These are phyloP conservation scores for Aspergillus sp. DNA, from an alignment of 2,329 filamentous ascomycete genomes.

Conservation along the genomic window DNA sequence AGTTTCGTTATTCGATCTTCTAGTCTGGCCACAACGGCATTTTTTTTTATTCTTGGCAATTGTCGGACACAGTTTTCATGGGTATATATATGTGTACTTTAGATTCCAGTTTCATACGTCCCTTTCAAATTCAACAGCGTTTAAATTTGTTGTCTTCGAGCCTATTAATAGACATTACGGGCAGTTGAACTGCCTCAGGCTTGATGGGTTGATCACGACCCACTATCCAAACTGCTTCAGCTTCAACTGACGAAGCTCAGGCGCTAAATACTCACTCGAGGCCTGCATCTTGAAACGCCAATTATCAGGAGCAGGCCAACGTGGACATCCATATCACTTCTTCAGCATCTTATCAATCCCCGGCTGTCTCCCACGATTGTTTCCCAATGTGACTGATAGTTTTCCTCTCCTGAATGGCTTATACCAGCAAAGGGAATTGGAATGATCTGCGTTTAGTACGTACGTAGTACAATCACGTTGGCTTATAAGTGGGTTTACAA, in stretches of 20 bases:
- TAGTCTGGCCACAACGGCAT: background rate
- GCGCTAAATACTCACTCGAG: background rate
- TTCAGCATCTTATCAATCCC: no score
- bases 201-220: constrained; percentile 4
- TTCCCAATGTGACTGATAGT: no score
- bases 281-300: background rate
- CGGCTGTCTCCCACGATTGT: no score
- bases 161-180: no score
- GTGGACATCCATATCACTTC: no score
- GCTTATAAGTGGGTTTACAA: background rate
- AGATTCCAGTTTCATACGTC: background rate
- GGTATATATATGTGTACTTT: constrained; percentile 11
- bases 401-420: background rate
- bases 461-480: background rate
- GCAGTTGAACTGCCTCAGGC: background rate
- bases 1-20: background rate
- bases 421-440: background rate
- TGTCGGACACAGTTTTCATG: background rate
- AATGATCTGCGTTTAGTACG: no score
- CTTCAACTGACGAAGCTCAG: background rate
- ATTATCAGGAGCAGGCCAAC: no score
- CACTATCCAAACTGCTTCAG: background rate
- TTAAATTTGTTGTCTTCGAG: background rate
- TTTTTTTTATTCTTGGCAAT: background rate
- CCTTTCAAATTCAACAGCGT: background rate